Evolutionary conservation across 2,329 filamentous ascomycete species (phyloP), one percentile per base, ranked within the genome.

Genomic region (Xylariaceae sp.): DNA sequence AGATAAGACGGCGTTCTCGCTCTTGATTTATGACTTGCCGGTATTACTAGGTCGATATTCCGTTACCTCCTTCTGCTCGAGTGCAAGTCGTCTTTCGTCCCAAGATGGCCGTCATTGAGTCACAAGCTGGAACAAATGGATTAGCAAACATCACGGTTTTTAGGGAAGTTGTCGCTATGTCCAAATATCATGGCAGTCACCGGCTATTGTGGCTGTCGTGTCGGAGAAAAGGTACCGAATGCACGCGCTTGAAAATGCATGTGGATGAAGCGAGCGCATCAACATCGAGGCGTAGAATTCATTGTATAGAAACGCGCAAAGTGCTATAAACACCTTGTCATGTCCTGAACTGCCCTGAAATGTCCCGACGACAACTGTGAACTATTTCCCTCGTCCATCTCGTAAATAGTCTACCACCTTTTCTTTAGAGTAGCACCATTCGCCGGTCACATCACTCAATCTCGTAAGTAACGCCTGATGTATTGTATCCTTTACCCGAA

Each of bases 401-500:
- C 56, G 45, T 34, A 55, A 57, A 51, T 61, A 55, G 49, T 59
- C 59, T 59, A 56, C 51, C 57, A 45, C 57, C 13, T 42, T 42
- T 42, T 15, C 50, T 42, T 50, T 15, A 6, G 49, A 51, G 51
- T 47, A 37, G 53, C 54, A 53, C 47, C 53, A 30, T 35, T 30
- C 50, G 9, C 23, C 17, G 48, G 54, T 52, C 35, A 55, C 44
- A 51, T 17, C 18, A 50, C 53, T 55, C 45, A 49, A 60, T 56
- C 57, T 56, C 47, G 59, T 55, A 64, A 59, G 55, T 58, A 66
- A 65, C 63, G 62, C 64, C 64, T 54, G 48, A 30, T 56, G 48
- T 57, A 54, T 66, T 57, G 54, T 63, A 64, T 64, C 53, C 64
- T 18, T 59, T 56, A 62, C 64, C 60, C 55, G 37, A 66, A 65